phyloP scores from a whole-genome alignment of 1,139 yeast genomes.

The Pneumocystis wakefieldiae region DNA sequence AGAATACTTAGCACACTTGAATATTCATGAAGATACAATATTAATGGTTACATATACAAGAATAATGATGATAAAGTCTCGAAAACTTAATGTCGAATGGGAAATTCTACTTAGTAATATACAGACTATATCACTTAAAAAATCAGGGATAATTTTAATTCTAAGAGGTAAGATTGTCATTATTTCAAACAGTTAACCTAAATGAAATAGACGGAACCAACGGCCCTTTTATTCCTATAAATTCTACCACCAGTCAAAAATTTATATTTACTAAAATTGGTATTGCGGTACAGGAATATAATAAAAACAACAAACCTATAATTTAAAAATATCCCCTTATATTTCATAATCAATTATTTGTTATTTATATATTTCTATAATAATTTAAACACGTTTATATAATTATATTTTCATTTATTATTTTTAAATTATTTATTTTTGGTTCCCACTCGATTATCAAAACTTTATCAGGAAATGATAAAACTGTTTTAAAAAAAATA shows the following conservation, averaged over 20 bases:
- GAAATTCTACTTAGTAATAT: slow-evolving; percentile 45
- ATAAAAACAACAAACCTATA: not conserved
- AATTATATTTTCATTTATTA: not conserved
- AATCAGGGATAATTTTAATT: slow-evolving; percentile 61
- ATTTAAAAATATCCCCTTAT: not conserved
- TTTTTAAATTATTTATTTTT: not conserved
- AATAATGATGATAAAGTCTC: slow-evolving; percentile 56
- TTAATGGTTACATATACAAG: slow-evolving; percentile 61
- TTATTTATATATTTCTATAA: not conserved
- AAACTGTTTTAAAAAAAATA: not conserved
- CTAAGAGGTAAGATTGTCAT: slow-evolving; percentile 29
- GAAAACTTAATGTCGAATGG: slow-evolving; percentile 50
- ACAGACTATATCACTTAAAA: slow-evolving; percentile 56
- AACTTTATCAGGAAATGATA: not conserved
- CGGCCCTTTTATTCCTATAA: slow-evolving; percentile 70
- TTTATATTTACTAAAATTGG: slow-evolving; percentile 62
- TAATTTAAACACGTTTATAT: not conserved
- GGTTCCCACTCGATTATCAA: not conserved
- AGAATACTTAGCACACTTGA: slow-evolving; percentile 68
- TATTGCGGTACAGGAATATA: slow-evolving; percentile 38
- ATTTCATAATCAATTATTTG: not conserved
- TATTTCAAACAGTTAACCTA: not conserved
- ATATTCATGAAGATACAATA: slow-evolving; percentile 54
- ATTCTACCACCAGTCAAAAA: slow-evolving; percentile 48
- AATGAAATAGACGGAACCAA: slow-evolving; percentile 26